Evolutionary conservation across 768 basidiomycete species (phyloP), one percentile per base, ranked within the genome.

Genomic region (Coprinopsis cinerea): DNA sequence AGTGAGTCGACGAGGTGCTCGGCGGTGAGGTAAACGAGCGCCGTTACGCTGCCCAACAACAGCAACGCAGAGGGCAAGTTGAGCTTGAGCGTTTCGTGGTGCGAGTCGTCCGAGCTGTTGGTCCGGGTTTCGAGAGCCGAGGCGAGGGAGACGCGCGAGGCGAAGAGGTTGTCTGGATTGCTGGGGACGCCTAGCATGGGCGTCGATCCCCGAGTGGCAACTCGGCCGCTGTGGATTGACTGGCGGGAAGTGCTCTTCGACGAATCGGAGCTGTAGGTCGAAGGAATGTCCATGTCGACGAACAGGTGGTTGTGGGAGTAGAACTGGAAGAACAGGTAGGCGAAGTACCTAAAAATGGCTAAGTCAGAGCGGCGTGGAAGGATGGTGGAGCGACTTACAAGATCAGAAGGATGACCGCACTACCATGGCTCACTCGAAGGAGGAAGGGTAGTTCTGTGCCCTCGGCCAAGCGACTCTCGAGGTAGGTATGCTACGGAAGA

Each of bases 291-390:
- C 10, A 64, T 66, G 57, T 72, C 69, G 48, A 68, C 54, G 65
- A 73, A 74, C 17, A 74, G 58, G 49, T 72, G 67, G 48, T 69
- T 70, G 56, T 78, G 77, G 5, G 76, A 74, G 61, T 74, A 76
- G 63, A 79, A 76, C 56, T 78, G 77, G 64, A 79, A 78, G 54
- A 73, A 61, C 41, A 78, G 66, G 64, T 77, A 64, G 15, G 63
- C 57, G 26, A 45, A 37, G 39, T 44, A 53, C 25, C 47, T 48
- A 22, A 7, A 25, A 15, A 32, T 32, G 23, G 23, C 20, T 13
- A 10, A 22, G 24, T 43, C 11, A 43, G 23, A 22, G 11, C 4
- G 25, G 4, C 10, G 42, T 10, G 42, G 11, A 6, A 13, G 17
- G 42, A 43, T 13, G 23, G 24, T 6, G 13, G 18, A 20, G 18